Conservation (phyloP, 176 grass and related monocot species). For the Phragmites australis region DNA sequence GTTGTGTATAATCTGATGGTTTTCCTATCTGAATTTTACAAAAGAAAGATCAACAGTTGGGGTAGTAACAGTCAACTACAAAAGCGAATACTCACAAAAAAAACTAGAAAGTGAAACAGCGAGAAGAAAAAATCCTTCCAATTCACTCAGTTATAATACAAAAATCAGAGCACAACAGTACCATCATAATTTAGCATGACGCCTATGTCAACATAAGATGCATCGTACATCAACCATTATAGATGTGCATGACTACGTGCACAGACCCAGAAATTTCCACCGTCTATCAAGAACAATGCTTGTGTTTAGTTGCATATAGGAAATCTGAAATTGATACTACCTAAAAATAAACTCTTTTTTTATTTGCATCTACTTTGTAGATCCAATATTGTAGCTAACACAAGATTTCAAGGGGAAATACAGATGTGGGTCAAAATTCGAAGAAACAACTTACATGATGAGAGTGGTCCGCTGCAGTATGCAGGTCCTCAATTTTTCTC, state of each 20-base stretch:
- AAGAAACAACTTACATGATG: slow-evolving; percentile 49
- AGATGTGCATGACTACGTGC: not conserved
- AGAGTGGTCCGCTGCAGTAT: slow-evolving; percentile 29
- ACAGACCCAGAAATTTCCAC: not conserved
- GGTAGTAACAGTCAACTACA: not conserved
- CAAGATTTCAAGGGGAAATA: not conserved
- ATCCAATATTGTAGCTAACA: slow-evolving; percentile 8
- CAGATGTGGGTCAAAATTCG: slow-evolving; percentile 6
- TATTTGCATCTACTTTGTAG: not conserved
- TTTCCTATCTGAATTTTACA: slow-evolving; percentile 33
- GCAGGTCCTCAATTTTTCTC: slow-evolving; percentile 46
- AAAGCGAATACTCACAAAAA: too few relatives aligned
- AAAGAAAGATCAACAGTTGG: slow-evolving; percentile 28
- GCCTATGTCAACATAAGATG: not conserved
- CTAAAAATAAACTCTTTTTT: not conserved
- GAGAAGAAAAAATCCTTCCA: not conserved
- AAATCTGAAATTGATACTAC: not conserved
- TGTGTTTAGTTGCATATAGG: not conserved
- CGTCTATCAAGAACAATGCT: not conserved
- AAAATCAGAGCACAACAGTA: not conserved
- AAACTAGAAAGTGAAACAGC: slow-evolving; percentile 1
- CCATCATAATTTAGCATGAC: not conserved
- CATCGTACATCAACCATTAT: not conserved
- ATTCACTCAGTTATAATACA: slow-evolving; percentile 19
- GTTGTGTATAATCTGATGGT: slow-evolving; percentile 30